phyloP scores from a whole-genome alignment of 73 alveolate genomes.

The Symbiodinium natans region DNA sequence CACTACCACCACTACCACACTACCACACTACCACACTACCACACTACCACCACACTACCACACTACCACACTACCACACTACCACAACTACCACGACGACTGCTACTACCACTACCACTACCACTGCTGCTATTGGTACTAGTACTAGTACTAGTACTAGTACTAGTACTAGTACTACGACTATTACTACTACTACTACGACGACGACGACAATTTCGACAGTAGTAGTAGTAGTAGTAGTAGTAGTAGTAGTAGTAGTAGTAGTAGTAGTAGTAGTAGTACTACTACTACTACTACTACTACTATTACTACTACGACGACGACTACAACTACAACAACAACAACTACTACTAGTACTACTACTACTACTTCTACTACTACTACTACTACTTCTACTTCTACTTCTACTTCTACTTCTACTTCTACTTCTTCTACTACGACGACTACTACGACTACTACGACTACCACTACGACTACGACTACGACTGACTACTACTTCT shows the following conservation, averaged over 20 bases:
- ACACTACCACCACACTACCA: too few species aligned
- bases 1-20: too few species aligned
- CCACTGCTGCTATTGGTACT: too few species aligned
- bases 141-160: background rate
- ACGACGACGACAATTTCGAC: background rate
- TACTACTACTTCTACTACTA: background rate
- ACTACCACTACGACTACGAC: slow-evolving; percentile 7
- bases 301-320: background rate
- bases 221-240: too few species aligned
- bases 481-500: slow-evolving; percentile 13
- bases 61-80: too few species aligned
- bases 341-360: background rate
- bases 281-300: background rate
- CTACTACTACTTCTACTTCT: slow-evolving; percentile 6
- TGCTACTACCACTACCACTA: too few species aligned
- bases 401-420: background rate
- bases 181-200: background rate
- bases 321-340: background rate
- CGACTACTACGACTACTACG: background rate
- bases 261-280: too few species aligned
- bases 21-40: too few species aligned
- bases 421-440: background rate
- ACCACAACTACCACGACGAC: too few species aligned
- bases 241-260: too few species aligned
- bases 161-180: background rate